Conservation (phyloP, 768 basidiomycete genomes). For the Boletus pseudo-olivaceus region DNA sequence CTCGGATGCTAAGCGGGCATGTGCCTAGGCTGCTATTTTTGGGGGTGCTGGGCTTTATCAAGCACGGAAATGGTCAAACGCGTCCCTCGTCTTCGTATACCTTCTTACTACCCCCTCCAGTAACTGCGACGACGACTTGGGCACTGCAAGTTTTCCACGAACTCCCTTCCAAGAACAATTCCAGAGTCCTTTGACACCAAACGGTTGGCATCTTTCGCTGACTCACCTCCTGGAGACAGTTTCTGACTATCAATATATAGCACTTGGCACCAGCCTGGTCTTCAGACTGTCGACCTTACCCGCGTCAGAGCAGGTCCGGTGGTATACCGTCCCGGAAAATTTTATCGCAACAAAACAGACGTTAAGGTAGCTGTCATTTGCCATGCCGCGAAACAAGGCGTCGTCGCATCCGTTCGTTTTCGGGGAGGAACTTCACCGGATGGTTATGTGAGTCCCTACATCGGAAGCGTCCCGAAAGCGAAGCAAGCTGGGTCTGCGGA, state of each 20-base stretch:
- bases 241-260: conserved; percentile 31
- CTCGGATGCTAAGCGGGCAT: conserved; percentile 47
- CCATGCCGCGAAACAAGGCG: conserved; percentile 52
- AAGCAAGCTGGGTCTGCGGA: conserved; percentile 27
- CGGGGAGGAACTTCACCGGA: conserved; percentile 41
- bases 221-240: not conserved
- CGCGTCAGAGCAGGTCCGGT: conserved; percentile 34
- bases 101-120: not conserved
- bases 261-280: conserved; percentile 52
- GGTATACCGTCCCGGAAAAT: conserved; percentile 44
- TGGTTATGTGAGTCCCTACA: conserved; percentile 40
- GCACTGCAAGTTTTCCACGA: conserved; percentile 56
- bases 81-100: conserved; percentile 23
- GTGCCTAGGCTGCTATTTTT: conserved; percentile 50
- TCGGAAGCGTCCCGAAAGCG: conserved; percentile 33
- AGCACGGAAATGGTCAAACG: conserved; percentile 49
- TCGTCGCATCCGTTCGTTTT: conserved; percentile 57
- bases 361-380: conserved; percentile 57
- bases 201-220: conserved; percentile 10
- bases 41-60: conserved; percentile 60
- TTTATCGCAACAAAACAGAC: conserved; percentile 55
- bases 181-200: conserved; percentile 48
- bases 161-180: conserved; percentile 62
- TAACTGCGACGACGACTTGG: conserved; percentile 20
- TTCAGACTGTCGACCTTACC: conserved; percentile 38